Base-by-base conservation (phyloP, 2,329 filamentous ascomycete genomes). In the Ceratocystis huliohia region DNA sequence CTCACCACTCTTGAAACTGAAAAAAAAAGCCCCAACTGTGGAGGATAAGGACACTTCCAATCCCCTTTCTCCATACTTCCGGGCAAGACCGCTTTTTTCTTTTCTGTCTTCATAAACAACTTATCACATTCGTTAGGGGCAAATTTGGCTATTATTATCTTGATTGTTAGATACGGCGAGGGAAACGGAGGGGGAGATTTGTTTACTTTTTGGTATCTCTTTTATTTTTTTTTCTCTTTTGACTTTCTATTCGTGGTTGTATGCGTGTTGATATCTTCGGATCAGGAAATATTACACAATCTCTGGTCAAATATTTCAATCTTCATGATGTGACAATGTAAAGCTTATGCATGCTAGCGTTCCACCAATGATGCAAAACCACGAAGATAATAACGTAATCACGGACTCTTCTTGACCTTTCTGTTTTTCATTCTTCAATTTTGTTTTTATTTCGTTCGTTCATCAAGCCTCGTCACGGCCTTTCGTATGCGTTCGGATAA, bases 51-150 rank as follows among this genome's bases (percentile, higher is more conserved):
- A 4, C 10, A 15, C 10, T 41, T 41, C 13, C 10, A 3, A 41
- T 41, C 37, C 37, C 1, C 8, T 3, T 13, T 13, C 10, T 13
- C 37, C 10, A 15, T 4, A 13, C 37, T 41, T 13, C 4, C 10
- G 10, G 37, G 37, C 37, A 41, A 41, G 10, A 44, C 20, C 59
- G 63, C 46, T 66, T 67, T 48, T 65, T 63, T 68, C 61, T 64
- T 53, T 45, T 61, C 45, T 46, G 22, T 59, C 20, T 61, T 63
- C 44, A 28, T 53, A 13, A 53, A 53, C 48, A 53, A 48, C 48
- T 20, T 13, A 53, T 25, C 25, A 53, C 48, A 25, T 25, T 53
- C 48, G 48, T 48, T 53, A 37, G 28, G 28, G 46, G 63, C 45
- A 37, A 25, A 48, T 64, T 64, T 64, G 37, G 46, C 41, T 33